A percentile compares a stretch with the other conserved stretches of the same genome.
phyloP scores from a whole-genome alignment of 2,329 filamentous ascomycete species.

The Scleromitrula shiraiana region DNA sequence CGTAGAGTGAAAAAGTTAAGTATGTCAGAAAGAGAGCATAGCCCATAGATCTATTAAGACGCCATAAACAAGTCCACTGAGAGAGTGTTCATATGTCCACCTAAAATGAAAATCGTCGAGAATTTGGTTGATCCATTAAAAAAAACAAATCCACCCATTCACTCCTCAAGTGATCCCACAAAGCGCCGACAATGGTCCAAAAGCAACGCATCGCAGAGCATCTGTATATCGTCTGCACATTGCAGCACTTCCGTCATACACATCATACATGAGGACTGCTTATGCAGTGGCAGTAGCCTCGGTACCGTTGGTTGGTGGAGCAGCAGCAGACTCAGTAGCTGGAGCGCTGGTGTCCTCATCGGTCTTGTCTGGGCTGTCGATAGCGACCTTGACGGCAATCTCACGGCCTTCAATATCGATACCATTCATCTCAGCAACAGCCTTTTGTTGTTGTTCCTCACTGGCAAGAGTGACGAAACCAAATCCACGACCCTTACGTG shows the following conservation, averaged over 20 bases:
- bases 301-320: conserved; percentile 54
- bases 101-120: conserved; percentile 29
- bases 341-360: conserved; percentile 60
- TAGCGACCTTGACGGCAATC: conserved; percentile 99
- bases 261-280: conserved; percentile 26
- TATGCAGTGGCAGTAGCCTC: conserved; percentile 33
- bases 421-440: conserved; percentile 96
- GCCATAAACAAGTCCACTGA: conserved; percentile 20
- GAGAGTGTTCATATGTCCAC: conserved; percentile 18
- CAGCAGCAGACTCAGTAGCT: conserved; percentile 26
- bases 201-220: conserved; percentile 25
- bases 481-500: conserved; percentile 98
- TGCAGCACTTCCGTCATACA: conserved; percentile 23
- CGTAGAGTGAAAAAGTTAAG: conserved; percentile 18
- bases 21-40: conserved; percentile 26
- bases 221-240: conserved; percentile 5
- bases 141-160: conserved; percentile 17
- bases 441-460: conserved; percentile 96
- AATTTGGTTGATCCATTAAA: conserved; percentile 18
- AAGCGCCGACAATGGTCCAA: conserved; percentile 20
- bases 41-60: conserved; percentile 19
- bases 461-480: conserved; percentile 94
- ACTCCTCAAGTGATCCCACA: conserved; percentile 16
- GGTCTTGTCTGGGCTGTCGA: conserved; percentile 96
- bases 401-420: conserved; percentile 98